These are phyloP conservation scores for Gossypium lobatum DNA, from an alignment of 441 rosid species.

Conservation along the genomic window DNA sequence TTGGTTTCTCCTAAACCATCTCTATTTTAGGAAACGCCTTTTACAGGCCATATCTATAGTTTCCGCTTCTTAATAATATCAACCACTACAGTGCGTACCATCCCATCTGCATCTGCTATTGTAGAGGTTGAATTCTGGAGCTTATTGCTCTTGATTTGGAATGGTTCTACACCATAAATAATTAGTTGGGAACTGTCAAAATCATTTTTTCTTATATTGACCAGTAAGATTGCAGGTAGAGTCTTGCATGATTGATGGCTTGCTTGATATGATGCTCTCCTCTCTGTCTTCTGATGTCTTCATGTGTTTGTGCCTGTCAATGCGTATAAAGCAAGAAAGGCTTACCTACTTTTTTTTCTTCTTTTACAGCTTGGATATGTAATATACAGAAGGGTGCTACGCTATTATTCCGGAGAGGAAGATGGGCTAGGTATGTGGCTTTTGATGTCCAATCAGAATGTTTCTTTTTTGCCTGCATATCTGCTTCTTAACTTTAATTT, in stretches of 20 bases:
- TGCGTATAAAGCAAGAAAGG: not conserved
- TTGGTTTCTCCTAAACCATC: not conserved
- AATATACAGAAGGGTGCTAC: slow-evolving; percentile 85
- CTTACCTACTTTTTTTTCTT: slow-evolving; percentile 6
- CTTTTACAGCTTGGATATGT: slow-evolving; percentile 77
- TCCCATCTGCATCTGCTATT: slow-evolving; percentile 6
- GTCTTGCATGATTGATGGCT: not conserved
- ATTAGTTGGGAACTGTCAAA: not conserved
- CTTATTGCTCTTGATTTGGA: not conserved
- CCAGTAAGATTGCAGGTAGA: not conserved
- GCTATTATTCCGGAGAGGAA: slow-evolving; percentile 94
- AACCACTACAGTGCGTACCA: not conserved
- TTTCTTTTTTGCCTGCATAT: not conserved
- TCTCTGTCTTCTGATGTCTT: not conserved
- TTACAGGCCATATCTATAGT: not conserved
- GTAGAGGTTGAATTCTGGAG: not conserved
- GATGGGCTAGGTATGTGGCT: slow-evolving; percentile 72
- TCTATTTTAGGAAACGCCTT: not conserved
- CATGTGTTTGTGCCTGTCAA: not conserved
- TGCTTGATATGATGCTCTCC: not conserved
- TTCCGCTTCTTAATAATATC: not conserved
- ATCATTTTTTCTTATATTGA: not conserved
- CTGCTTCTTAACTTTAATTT: not conserved
- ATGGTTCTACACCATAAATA: not conserved
- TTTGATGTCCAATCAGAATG: not conserved